A percentile compares a stretch with the other conserved stretches of the same genome.
Evolutionary conservation across 78 protist genomes (phyloP).

Genomic region (Dictyostelium capitatum): DNA sequence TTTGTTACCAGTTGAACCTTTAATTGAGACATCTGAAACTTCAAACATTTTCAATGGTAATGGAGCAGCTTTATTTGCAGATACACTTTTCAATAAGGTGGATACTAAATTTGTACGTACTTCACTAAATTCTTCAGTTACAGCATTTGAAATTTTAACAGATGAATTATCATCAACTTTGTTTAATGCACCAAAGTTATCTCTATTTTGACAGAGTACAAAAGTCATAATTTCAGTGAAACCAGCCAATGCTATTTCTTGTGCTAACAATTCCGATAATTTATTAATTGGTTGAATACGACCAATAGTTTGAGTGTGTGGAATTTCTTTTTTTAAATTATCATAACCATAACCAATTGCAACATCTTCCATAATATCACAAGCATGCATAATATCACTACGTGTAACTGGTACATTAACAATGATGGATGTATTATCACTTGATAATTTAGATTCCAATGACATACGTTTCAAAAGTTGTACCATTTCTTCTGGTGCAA

Average conservation of each 20-base stretch:
- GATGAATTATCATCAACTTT: constrained; percentile 59
- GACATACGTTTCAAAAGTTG: constrained; percentile 78
- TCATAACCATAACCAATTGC: constrained; percentile 98
- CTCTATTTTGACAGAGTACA: constrained; percentile 93
- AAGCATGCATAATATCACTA: constrained; percentile 97
- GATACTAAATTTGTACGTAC: constrained; percentile 92
- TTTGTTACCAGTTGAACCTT: constrained; percentile 88
- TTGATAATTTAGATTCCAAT: constrained; percentile 31
- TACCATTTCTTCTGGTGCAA: constrained; percentile 39
- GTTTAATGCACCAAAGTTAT: constrained; percentile 76
- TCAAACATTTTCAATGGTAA: constrained; percentile 96
- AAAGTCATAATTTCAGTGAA: constrained; percentile 96
- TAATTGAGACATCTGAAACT: constrained; percentile 90
- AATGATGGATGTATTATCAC: constrained; percentile 24
- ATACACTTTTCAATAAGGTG: constrained; percentile 94
- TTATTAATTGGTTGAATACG: constrained; percentile 90
- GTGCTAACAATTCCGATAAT: constrained; percentile 90
- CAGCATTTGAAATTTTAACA: constrained; percentile 90
- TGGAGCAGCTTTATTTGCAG: constrained; percentile 77
- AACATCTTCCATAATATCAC: constrained; percentile 99
- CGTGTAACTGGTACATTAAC: constrained; percentile 50
- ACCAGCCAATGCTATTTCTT: constrained; percentile 94
- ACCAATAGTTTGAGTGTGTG: constrained; percentile 49
- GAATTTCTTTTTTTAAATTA: constrained; percentile 80
- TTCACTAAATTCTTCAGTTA: constrained; percentile 91